Base-by-base conservation (phyloP, 176 grass and related monocot genomes). In the Aegilops tauschii region DNA sequence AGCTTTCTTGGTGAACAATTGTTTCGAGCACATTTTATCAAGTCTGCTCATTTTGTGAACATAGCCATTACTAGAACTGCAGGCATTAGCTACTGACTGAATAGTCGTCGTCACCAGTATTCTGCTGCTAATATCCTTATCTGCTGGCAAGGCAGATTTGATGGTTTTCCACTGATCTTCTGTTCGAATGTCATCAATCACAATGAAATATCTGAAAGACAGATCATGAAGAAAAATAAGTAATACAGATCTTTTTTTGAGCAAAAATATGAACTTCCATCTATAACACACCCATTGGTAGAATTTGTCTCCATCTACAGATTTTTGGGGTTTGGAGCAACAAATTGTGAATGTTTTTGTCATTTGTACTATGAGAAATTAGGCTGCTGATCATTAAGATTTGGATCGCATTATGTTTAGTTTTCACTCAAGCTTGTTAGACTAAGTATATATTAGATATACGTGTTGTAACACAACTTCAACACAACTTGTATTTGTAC, bases 1-100 rank as follows among this genome's bases (percentile, higher is more conserved):
- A 45, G 78, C 78, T 80, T 80, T 80, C 78, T 65, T 80, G 12
- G 36, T 65, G 23, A 80, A 80, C 78, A 80, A 80, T 12, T 80
- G 35, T 42, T 65, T 44, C 0, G 78, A 65, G 36, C 14, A 64
- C 0, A 65, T 59, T 28, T 44, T 44, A 80, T 64, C 61, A 80
- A 80, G 78, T 7, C 78, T 80, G 8, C 13, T 65, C 61, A 80
- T 64, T 39, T 62, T 79, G 76, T 79, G 54, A 34, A 79, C 32
- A 34, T 79, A 79, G 3, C 54, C 76, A 3, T 79, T 61, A 14
- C 1, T 56, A 79, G 56, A 79, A 34, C 76, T 37, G 56, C 76
- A 79, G 12, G 76, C 31, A 62, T 79, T 79, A 79, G 76, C 76
- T 62, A 79, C 32, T 79, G 56, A 79, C 5, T 79, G 76, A 36